A percentile compares a stretch with the other conserved stretches of the same genome.
Evolutionary conservation across 2,329 filamentous ascomycete genomes (phyloP).

Genomic region (Epichloe sp.): DNA sequence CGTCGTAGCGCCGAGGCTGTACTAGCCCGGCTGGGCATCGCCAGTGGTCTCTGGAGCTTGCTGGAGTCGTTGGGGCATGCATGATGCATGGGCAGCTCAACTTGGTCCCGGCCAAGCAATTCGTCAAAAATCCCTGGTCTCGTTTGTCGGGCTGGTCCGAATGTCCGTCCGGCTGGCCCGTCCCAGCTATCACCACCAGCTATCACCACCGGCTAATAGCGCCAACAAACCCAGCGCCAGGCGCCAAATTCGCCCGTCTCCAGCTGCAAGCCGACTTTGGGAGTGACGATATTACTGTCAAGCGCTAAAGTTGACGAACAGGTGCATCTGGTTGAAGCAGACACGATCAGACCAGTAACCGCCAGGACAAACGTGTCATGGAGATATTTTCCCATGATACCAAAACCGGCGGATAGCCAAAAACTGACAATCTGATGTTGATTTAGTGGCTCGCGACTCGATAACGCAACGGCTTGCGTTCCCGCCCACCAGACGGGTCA

Average conservation of each 20-base stretch:
- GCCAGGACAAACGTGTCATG: too few relatives aligned
- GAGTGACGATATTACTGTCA: background rate
- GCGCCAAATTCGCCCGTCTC: background rate
- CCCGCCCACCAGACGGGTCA: too few relatives aligned
- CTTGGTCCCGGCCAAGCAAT: background rate
- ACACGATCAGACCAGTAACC: too few relatives aligned
- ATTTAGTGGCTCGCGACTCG: too few relatives aligned
- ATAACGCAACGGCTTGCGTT: too few relatives aligned
- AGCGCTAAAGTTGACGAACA: background rate
- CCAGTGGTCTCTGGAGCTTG: background rate
- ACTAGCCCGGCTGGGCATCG: background rate
- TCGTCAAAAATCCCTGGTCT: background rate
- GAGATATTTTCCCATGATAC: too few relatives aligned
- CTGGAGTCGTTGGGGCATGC: background rate
- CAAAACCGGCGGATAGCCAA: too few relatives aligned
- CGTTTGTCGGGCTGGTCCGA: background rate
- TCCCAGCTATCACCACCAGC: too few relatives aligned
- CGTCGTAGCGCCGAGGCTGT: constrained; percentile 3
- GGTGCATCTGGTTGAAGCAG: too few relatives aligned
- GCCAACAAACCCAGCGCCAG: background rate
- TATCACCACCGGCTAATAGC: too few relatives aligned
- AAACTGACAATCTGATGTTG: too few relatives aligned
- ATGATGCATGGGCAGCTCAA: background rate
- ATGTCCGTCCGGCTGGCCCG: too few relatives aligned
- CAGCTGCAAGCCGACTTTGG: background rate